Evolutionary conservation across 352 stramenopile genomes (phyloP).

Genomic region (Phytophthora ohioensis): DNA sequence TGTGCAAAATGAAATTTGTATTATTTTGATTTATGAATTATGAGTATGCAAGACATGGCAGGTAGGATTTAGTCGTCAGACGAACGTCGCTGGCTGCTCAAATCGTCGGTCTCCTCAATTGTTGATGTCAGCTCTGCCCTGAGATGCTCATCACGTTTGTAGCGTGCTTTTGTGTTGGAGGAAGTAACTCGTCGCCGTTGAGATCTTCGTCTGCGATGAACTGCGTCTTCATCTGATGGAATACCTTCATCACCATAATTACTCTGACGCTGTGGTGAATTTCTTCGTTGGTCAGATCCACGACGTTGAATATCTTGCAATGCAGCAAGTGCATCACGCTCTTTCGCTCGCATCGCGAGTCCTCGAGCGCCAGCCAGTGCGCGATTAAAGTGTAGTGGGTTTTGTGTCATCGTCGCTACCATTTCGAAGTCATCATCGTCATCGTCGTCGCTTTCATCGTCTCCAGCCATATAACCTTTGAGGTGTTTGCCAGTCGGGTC

Average conservation of each 20-base stretch:
- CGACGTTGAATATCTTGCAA: conserved; percentile 63
- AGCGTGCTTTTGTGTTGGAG: conserved; percentile 2
- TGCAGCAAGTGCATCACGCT: conserved; percentile 61
- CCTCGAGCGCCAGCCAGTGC: conserved; percentile 43
- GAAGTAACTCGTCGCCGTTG: conserved; percentile 19
- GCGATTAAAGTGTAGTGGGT: conserved; percentile 66
- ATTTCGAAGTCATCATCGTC: conserved; percentile 72
- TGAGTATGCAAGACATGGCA: neutral
- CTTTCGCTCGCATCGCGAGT: conserved; percentile 44
- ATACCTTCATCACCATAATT: conserved; percentile 20
- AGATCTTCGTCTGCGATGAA: conserved; percentile 22
- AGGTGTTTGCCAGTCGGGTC: conserved; percentile 16
- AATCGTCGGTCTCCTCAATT: conserved; percentile 38
- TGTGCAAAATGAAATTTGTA: conserved; percentile 20
- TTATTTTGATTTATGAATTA: conserved; percentile 5
- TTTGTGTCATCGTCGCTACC: conserved; percentile 73
- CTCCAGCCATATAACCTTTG: neutral
- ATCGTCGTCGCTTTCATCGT: conserved; percentile 39
- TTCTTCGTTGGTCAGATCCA: conserved; percentile 42
- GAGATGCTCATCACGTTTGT: conserved; percentile 17
- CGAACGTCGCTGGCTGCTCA: conserved; percentile 5
- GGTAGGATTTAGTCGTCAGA: conserved; percentile 8
- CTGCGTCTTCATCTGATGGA: conserved; percentile 14
- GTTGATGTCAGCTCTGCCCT: conserved; percentile 32
- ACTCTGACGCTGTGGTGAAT: conserved; percentile 29